These are phyloP conservation scores for Tuber aestivum DNA, from an alignment of 495 filamentous ascomycete genomes.

Conservation along the genomic window DNA sequence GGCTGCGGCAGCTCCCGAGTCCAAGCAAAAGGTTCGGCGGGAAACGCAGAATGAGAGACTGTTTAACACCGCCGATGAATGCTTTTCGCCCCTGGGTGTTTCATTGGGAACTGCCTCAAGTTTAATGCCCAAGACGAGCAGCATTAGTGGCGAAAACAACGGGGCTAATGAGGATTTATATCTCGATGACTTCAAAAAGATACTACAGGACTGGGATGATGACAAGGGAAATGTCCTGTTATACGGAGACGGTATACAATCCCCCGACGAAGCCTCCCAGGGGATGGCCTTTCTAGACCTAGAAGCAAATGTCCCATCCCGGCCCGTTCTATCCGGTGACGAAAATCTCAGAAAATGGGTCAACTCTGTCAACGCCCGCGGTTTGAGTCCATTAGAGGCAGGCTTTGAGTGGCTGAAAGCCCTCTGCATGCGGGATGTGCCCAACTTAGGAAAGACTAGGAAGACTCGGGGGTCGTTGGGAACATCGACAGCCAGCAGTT, in stretches of 20 bases:
- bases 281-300: constrained; percentile 42
- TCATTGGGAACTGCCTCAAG: constrained; percentile 34
- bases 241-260: constrained; percentile 50
- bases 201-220: constrained; percentile 57
- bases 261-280: constrained; percentile 39
- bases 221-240: constrained; percentile 54
- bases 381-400: constrained; percentile 58
- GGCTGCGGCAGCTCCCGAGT: constrained; percentile 34
- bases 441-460: constrained; percentile 23
- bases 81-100: constrained; percentile 36
- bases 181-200: constrained; percentile 51
- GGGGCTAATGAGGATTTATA: constrained; percentile 28
- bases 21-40: constrained; percentile 37
- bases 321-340: constrained; percentile 50
- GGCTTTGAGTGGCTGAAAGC: constrained; percentile 60
- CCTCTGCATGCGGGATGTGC: constrained; percentile 50
- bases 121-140: constrained; percentile 23
- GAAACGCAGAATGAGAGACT: constrained; percentile 42
- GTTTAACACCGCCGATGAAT: constrained; percentile 38
- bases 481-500: constrained; percentile 25
- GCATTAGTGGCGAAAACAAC: constrained; percentile 6
- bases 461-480: constrained; percentile 30
- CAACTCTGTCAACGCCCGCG: constrained; percentile 50
- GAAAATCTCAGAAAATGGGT: constrained; percentile 56
- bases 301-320: constrained; percentile 33